phyloP scores from a whole-genome alignment of 176 grass and related monocot genomes.

The Leersia perrieri region DNA sequence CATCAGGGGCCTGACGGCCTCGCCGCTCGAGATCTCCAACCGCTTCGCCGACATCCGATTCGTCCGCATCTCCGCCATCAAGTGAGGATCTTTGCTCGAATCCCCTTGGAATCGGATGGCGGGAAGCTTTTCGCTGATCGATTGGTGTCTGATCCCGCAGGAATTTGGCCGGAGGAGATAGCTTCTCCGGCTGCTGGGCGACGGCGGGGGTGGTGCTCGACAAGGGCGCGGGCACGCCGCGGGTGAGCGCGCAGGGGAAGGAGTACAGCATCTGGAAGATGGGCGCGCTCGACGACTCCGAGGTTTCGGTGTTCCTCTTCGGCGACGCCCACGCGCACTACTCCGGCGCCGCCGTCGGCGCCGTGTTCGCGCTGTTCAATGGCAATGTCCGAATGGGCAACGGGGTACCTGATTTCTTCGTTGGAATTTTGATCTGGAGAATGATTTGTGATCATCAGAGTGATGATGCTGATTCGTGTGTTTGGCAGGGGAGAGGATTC shows the following conservation, averaged over 20 bases:
- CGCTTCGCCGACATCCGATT: constrained; percentile 88
- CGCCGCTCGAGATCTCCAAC: constrained; percentile 54
- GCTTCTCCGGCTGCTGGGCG: constrained; percentile 80
- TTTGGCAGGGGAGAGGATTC: constrained; percentile 69
- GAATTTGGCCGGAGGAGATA: constrained; percentile 42
- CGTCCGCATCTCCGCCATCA: constrained; percentile 69
- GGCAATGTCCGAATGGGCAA: constrained; percentile 65
- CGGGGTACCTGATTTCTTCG: constrained; percentile 43
- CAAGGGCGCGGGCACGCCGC: constrained; percentile 56
- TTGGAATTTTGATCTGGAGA: neutral
- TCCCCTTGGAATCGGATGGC: neutral
- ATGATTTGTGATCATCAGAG: neutral
- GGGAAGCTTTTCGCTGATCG: neutral
- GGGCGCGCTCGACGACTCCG: constrained; percentile 60
- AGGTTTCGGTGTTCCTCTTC: constrained; percentile 79
- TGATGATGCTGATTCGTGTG: constrained; percentile 5
- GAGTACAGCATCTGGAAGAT: constrained; percentile 89
- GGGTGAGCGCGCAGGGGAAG: constrained; percentile 60
- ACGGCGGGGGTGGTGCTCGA: constrained; percentile 76
- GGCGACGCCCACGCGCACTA: constrained; percentile 67
- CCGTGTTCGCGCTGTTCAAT: constrained; percentile 81
- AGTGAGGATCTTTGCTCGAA: constrained; percentile 25
- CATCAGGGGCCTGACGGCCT: constrained; percentile 52
- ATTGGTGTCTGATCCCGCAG: constrained; percentile 22
- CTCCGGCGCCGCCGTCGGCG: constrained; percentile 59